phyloP scores from a whole-genome alignment of 106 monocot species.

The Dendrobium chrysotoxum region DNA sequence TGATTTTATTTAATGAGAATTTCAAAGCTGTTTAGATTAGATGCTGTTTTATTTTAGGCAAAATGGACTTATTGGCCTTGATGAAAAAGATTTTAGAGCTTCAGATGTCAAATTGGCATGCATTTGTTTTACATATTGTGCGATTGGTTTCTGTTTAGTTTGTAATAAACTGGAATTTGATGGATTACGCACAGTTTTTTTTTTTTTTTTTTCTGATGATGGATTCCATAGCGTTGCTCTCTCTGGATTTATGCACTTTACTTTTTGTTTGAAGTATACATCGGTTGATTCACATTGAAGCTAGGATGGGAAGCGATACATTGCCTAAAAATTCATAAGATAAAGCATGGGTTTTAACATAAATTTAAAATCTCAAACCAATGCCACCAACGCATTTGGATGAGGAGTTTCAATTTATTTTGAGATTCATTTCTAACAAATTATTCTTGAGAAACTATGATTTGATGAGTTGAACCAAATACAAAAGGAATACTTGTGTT shows the following conservation, averaged over 20 bases:
- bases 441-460: too few relatives aligned
- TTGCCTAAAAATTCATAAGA: too few relatives aligned
- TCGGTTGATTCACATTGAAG: background rate
- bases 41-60: background rate
- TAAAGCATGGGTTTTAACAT: too few relatives aligned
- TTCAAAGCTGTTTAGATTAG: background rate
- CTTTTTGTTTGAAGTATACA: background rate
- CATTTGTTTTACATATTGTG: background rate
- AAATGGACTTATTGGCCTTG: background rate
- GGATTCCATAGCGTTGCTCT: background rate
- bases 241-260: background rate
- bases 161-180: background rate
- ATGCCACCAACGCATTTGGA: too few relatives aligned
- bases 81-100: background rate
- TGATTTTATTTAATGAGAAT: background rate
- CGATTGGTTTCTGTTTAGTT: background rate
- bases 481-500: too few relatives aligned
- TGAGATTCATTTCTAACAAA: too few relatives aligned
- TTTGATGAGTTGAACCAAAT: too few relatives aligned
- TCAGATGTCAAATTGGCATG: background rate
- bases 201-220: background rate
- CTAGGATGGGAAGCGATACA: background rate
- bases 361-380: too few relatives aligned
- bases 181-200: background rate
- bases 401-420: too few relatives aligned